Conservation (phyloP, 1,284 basidiomycete genomes). For the Erythrobasidium hasegawianum region DNA sequence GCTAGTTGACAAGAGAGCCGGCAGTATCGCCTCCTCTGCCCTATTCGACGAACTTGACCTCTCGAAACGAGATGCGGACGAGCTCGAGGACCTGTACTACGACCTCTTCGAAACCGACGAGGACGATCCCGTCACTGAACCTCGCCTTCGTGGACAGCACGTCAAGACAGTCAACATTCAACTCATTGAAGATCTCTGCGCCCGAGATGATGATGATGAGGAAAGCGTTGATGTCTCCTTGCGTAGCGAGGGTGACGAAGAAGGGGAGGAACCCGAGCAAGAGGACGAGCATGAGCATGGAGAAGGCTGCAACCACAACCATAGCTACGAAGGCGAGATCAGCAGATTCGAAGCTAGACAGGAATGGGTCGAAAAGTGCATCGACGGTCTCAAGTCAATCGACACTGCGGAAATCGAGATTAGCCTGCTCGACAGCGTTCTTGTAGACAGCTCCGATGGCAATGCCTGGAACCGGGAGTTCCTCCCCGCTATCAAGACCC, state of each 20-base stretch:
- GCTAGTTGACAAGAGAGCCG: background rate
- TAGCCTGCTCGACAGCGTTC: background rate
- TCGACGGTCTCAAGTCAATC: background rate
- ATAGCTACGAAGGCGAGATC: too few relatives aligned
- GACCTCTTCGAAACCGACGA: slow-evolving; percentile 3
- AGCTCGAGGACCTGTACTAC: background rate
- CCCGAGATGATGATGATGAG: too few relatives aligned
- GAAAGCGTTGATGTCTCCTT: too few relatives aligned
- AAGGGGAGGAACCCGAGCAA: background rate
- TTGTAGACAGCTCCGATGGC: background rate
- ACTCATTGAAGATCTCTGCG: slow-evolving; percentile 5
- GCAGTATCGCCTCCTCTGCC: background rate
- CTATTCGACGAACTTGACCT: slow-evolving; percentile 12
- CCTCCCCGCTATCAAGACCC: background rate
- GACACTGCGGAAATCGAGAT: slow-evolving; percentile 7
- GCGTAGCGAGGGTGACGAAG: too few relatives aligned
- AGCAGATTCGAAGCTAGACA: background rate
- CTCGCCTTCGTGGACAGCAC: background rate
- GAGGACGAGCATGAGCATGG: background rate
- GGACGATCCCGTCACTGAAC: background rate
- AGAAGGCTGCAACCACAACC: too few relatives aligned
- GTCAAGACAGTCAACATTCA: background rate
- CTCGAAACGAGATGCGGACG: background rate
- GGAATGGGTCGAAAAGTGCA: background rate
- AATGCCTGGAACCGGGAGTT: background rate